Evolutionary conservation across 176 grass and related monocot species (phyloP).

Genomic region (Phyllostachys edulis): DNA sequence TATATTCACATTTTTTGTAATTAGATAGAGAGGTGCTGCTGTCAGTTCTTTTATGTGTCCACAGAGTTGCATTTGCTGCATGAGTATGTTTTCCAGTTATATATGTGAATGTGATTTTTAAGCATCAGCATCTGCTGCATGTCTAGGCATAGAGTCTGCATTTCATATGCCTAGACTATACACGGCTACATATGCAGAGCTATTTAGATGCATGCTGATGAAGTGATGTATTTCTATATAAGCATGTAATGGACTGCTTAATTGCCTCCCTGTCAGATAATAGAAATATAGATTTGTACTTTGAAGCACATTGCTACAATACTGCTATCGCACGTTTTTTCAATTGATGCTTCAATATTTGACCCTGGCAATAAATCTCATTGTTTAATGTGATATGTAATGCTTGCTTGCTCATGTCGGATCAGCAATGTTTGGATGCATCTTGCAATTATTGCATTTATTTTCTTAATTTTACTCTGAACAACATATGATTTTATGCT

Average conservation of each 20-base stretch:
- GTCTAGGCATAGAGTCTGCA: not conserved
- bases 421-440: not conserved
- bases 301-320: not conserved
- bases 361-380: not conserved
- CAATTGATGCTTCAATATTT: slow-evolving; percentile 9
- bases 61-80: not conserved
- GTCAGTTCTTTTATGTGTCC: not conserved
- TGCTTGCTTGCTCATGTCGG: slow-evolving; percentile 9
- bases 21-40: not conserved
- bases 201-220: not conserved
- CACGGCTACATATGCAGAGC: not conserved
- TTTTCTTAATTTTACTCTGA: slow-evolving; percentile 13
- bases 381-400: not conserved
- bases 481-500: not conserved
- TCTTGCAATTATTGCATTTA: not conserved
- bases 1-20: slow-evolving; percentile 13
- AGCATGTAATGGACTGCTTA: not conserved
- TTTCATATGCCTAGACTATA: not conserved
- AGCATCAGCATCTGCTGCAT: slow-evolving; percentile 2
- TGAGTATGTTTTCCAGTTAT: not conserved
- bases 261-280: not conserved
- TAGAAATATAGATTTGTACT: not conserved
- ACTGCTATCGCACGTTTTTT: not conserved
- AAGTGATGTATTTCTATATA: not conserved
- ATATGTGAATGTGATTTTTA: slow-evolving; percentile 26